A percentile compares a stretch with the other conserved stretches of the same genome.
Conservation (phyloP, 495 filamentous ascomycete genomes). For the Acidomyces sp. region DNA sequence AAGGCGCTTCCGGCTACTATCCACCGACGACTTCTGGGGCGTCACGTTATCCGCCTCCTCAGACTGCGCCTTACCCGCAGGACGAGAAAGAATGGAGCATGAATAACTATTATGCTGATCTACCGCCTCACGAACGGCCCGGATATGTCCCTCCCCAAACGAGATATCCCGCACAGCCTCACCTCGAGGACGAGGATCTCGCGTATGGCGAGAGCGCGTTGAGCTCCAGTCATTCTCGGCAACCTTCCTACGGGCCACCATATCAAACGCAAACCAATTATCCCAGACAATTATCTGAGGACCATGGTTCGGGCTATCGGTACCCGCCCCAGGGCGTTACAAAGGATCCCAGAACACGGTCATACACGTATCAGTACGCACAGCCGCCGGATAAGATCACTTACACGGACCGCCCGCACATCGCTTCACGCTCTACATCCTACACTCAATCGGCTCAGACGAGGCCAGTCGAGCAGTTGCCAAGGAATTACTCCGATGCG, state of each 20-base stretch:
- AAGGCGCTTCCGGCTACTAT: not conserved
- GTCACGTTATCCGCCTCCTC: conserved; percentile 1
- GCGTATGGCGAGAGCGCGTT: conserved; percentile 11
- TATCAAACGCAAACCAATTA: conserved; percentile 4
- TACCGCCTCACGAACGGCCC: conserved; percentile 28
- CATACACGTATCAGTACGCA: conserved; percentile 24
- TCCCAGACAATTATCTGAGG: conserved; percentile 1
- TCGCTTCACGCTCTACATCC: not conserved
- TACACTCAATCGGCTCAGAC: conserved; percentile 10
- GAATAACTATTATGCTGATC: conserved; percentile 27
- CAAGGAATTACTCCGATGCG: not conserved
- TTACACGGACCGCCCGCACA: conserved; percentile 26
- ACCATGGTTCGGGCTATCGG: conserved; percentile 1
- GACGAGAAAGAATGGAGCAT: conserved; percentile 20
- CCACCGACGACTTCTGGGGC: not conserved
- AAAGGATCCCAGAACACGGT: conserved; percentile 2
- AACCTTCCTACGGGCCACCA: conserved; percentile 2
- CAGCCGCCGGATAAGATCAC: conserved; percentile 23
- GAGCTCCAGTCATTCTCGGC: not conserved
- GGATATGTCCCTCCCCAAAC: conserved; percentile 20
- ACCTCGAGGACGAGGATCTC: conserved; percentile 14
- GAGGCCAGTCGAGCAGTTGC: conserved; percentile 5
- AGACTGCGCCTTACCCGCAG: conserved; percentile 2
- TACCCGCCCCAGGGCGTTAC: conserved; percentile 9
- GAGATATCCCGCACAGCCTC: conserved; percentile 6